Percentiles rank a stretch among this genome's conserved stretches.
These are phyloP conservation scores for Lichtheimia hyalospora DNA, from an alignment of 371 early-diverging fungal species.

Conservation along the genomic window DNA sequence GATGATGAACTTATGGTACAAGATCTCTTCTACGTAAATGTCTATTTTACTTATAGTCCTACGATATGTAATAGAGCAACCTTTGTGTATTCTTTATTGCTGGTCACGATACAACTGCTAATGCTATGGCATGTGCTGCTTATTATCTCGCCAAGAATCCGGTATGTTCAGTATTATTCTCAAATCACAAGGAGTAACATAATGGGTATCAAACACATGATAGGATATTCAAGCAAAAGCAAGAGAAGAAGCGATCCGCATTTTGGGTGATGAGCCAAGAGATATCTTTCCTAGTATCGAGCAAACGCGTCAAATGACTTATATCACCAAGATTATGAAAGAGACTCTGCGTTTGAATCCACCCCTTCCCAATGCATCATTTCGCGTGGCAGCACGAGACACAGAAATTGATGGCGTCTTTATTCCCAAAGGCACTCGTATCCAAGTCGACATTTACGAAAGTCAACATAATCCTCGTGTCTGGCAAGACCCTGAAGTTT, in stretches of 20 bases:
- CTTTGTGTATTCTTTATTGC: constrained; percentile 45
- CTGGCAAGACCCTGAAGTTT: constrained; percentile 18
- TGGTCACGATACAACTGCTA: constrained; percentile 32
- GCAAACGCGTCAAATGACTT: constrained; percentile 8
- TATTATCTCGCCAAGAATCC: constrained; percentile 15
- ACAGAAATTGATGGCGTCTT: constrained; percentile 9
- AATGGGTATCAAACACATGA: neutral
- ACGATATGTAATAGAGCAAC: constrained; percentile 15
- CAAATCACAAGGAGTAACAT: neutral
- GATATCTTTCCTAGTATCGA: constrained; percentile 9
- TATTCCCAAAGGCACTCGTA: constrained; percentile 14
- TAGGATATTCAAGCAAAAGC: constrained; percentile 21
- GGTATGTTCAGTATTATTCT: neutral
- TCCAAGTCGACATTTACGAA: constrained; percentile 13
- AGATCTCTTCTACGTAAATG: neutral
- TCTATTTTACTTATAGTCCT: neutral
- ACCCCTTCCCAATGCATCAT: constrained; percentile 1
- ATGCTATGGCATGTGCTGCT: constrained; percentile 23
- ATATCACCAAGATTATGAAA: constrained; percentile 14
- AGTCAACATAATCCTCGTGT: constrained; percentile 16
- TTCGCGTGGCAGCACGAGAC: constrained; percentile 5
- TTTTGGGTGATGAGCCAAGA: constrained; percentile 12
- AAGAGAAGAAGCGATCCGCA: constrained; percentile 17
- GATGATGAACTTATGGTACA: constrained; percentile 19
- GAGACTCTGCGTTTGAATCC: constrained; percentile 15